phyloP scores from a whole-genome alignment of 257 asterid genomes.

The Henckelia pumila region DNA sequence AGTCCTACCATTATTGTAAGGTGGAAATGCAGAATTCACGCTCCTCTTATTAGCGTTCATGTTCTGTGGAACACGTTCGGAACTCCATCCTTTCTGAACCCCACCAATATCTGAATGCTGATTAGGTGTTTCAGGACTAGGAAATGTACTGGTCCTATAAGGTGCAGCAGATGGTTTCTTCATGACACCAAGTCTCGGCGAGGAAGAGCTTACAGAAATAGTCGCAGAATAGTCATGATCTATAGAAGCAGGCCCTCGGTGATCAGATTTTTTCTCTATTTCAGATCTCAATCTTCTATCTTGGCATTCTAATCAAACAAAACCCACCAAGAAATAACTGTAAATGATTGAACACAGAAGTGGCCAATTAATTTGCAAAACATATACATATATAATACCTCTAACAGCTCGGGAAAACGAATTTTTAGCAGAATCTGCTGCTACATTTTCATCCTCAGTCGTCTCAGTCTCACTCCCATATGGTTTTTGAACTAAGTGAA shows the following conservation, averaged over 20 bases:
- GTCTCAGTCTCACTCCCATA: conserved; percentile 70
- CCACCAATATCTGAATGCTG: conserved; percentile 62
- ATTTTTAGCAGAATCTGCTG: conserved; percentile 65
- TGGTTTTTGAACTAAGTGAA: conserved; percentile 45
- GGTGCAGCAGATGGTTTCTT: conserved; percentile 49
- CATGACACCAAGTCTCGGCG: conserved; percentile 60
- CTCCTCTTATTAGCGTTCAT: conserved; percentile 42
- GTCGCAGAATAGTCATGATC: conserved; percentile 57
- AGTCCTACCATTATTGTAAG: conserved; percentile 62
- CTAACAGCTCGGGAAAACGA: conserved; percentile 88
- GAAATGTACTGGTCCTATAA: conserved; percentile 52
- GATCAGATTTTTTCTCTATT: conserved; percentile 49
- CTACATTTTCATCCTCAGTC: conserved; percentile 60
- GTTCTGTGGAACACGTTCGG: conserved; percentile 79
- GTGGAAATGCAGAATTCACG: conserved; percentile 47
- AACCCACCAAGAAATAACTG: conserved; percentile 11
- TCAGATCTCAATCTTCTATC: conserved; percentile 65
- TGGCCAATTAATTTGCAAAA: background rate
- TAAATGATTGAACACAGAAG: conserved; percentile 9
- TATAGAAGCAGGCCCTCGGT: conserved; percentile 59
- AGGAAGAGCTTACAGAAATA: conserved; percentile 46
- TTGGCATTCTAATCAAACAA: conserved; percentile 67
- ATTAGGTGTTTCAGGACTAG: conserved; percentile 88
- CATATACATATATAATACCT: conserved; percentile 43
- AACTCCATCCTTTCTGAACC: conserved; percentile 90